phyloP scores from a whole-genome alignment of 2,329 filamentous ascomycete species.

The Cladophialophora carrionii region DNA sequence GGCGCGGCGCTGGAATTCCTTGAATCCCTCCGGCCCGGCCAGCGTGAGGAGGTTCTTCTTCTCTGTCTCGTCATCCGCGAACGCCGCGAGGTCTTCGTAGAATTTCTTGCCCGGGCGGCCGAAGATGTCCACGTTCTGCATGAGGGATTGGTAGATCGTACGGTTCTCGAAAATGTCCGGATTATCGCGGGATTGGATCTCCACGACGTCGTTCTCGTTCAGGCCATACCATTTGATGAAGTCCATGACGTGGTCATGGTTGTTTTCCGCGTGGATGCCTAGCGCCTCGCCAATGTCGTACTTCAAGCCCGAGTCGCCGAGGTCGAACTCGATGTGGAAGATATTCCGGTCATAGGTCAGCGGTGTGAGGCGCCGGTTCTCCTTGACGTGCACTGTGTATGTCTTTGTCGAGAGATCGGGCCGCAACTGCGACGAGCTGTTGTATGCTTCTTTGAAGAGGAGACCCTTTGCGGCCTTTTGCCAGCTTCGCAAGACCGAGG shows the following conservation, averaged over 20 bases:
- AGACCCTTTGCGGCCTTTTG: slow-evolving; percentile 83
- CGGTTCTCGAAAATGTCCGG: slow-evolving; percentile 75
- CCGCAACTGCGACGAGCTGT: slow-evolving; percentile 71
- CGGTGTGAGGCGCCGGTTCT: slow-evolving; percentile 92
- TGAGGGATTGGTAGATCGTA: slow-evolving; percentile 86
- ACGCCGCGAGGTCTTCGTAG: slow-evolving; percentile 89
- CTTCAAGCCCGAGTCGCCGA: slow-evolving; percentile 84
- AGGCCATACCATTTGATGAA: slow-evolving; percentile 93
- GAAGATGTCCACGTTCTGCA: slow-evolving; percentile 95
- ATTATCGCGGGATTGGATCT: slow-evolving; percentile 85
- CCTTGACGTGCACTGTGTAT: slow-evolving; percentile 83
- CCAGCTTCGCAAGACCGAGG: slow-evolving; percentile 73
- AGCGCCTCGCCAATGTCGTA: slow-evolving; percentile 98
- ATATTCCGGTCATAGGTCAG: slow-evolving; percentile 93
- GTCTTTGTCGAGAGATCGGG: slow-evolving; percentile 88
- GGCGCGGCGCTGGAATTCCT: slow-evolving; percentile 87
- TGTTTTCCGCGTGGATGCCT: slow-evolving; percentile 94
- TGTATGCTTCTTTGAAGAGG: slow-evolving; percentile 92
- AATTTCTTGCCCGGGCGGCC: slow-evolving; percentile 96
- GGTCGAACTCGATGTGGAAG: slow-evolving; percentile 99
- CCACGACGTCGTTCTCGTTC: slow-evolving; percentile 79
- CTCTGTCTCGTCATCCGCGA: slow-evolving; percentile 79
- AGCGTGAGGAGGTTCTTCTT: slow-evolving; percentile 77
- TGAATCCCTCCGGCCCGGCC: slow-evolving; percentile 75
- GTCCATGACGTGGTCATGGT: slow-evolving; percentile 72